phyloP scores from a whole-genome alignment of 352 stramenopile genomes.

The Pythium oligandrum region DNA sequence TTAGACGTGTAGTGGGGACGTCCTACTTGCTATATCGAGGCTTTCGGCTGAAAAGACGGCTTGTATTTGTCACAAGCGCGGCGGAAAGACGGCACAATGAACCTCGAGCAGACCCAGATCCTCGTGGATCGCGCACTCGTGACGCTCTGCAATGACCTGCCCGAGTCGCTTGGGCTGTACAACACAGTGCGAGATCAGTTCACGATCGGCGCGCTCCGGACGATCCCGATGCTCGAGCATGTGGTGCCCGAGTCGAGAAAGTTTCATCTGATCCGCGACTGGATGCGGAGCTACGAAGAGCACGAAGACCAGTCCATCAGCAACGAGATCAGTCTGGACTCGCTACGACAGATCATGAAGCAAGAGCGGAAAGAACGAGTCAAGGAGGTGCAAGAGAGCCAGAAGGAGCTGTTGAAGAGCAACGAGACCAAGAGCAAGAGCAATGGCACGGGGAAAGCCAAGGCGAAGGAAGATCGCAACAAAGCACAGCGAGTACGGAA shows the following conservation, averaged over 20 bases:
- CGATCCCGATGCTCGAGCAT: slow-evolving; percentile 48
- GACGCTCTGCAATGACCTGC: slow-evolving; percentile 68
- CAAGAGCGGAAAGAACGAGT: slow-evolving; percentile 45
- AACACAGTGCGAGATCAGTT: slow-evolving; percentile 72
- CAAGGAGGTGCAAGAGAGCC: slow-evolving; percentile 32
- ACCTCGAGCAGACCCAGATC: slow-evolving; percentile 60
- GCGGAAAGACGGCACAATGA: slow-evolving; percentile 25
- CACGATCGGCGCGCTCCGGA: slow-evolving; percentile 47
- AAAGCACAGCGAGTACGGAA: neutral
- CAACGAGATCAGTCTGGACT: slow-evolving; percentile 53
- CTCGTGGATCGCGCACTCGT: slow-evolving; percentile 75
- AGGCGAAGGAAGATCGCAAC: slow-evolving; percentile 7
- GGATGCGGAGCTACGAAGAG: slow-evolving; percentile 63
- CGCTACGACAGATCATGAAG: slow-evolving; percentile 35
- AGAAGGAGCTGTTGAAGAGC: slow-evolving; percentile 34
- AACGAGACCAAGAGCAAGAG: slow-evolving; percentile 12
- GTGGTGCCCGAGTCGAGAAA: slow-evolving; percentile 56
- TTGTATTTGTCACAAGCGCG: too few species aligned
- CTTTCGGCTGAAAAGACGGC: too few species aligned
- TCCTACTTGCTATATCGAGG: too few species aligned
- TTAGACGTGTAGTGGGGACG: too few species aligned
- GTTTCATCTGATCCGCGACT: slow-evolving; percentile 59
- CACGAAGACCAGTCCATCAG: slow-evolving; percentile 45
- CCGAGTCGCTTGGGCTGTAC: slow-evolving; percentile 74
- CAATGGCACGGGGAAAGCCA: slow-evolving; percentile 18